phyloP scores from a whole-genome alignment of 768 basidiomycete genomes.

The Naematelia encephala region DNA sequence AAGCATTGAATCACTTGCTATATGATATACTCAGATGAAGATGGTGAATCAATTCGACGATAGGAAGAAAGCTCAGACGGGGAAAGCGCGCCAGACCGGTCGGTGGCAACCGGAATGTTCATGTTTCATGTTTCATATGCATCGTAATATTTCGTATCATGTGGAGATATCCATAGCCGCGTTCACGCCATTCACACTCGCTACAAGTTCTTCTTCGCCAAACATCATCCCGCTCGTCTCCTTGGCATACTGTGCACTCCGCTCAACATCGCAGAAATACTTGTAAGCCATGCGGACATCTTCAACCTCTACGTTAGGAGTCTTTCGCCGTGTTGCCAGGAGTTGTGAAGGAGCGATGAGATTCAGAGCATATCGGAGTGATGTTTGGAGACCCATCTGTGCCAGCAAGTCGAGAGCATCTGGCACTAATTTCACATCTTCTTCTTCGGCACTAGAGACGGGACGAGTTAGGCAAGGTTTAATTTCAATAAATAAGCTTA shows the following conservation, averaged over 20 bases:
- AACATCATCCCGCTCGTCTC: conserved; percentile 52
- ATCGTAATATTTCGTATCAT: background rate
- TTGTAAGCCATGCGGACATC: conserved; percentile 79
- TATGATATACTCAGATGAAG: too few species aligned
- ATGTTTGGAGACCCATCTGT: conserved; percentile 82
- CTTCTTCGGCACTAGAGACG: conserved; percentile 75
- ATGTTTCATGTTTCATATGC: background rate
- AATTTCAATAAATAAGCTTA: conserved; percentile 48
- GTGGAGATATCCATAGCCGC: conserved; percentile 29
- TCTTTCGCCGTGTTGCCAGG: conserved; percentile 75
- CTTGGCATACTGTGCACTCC: conserved; percentile 48
- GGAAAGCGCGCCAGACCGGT: too few species aligned
- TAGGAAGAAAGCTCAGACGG: too few species aligned
- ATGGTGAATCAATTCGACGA: too few species aligned
- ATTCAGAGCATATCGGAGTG: conserved; percentile 89
- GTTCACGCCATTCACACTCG: conserved; percentile 10
- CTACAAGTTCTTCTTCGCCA: conserved; percentile 44
- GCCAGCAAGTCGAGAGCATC: conserved; percentile 77
- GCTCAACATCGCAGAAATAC: conserved; percentile 50
- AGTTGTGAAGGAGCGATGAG: conserved; percentile 89
- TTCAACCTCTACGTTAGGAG: conserved; percentile 71
- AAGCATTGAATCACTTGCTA: too few species aligned
- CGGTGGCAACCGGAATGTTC: conserved; percentile 6
- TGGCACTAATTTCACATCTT: conserved; percentile 77
- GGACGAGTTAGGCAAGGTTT: background rate